A percentile compares a stretch with the other conserved stretches of the same genome.
phyloP scores from a whole-genome alignment of 352 stramenopile genomes.

The Phytopythium montanum region DNA sequence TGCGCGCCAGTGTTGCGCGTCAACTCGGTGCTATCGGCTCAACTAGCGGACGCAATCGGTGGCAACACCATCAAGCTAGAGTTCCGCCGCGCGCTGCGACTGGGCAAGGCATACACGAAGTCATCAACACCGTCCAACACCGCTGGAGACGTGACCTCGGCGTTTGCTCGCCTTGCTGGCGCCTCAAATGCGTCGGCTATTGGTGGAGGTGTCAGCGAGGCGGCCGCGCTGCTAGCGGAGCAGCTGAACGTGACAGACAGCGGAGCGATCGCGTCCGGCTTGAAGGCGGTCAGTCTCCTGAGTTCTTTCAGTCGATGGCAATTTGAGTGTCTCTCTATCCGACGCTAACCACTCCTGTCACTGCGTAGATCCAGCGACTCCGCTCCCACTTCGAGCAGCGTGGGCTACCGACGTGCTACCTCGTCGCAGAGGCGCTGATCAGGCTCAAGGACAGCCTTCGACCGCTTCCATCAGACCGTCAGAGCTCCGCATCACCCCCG shows the following conservation, averaged over 20 bases:
- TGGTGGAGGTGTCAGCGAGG: background rate
- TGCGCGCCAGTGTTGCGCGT: conserved; percentile 22
- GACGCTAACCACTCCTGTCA: conserved; percentile 5
- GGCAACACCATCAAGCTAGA: background rate
- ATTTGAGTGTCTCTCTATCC: background rate
- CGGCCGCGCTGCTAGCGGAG: background rate
- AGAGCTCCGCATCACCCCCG: background rate
- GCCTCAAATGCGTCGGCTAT: background rate
- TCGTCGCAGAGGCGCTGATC: conserved; percentile 24
- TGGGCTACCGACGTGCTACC: conserved; percentile 16
- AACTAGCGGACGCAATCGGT: conserved; percentile 12
- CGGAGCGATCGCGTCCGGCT: conserved; percentile 14
- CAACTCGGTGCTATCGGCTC: conserved; percentile 27
- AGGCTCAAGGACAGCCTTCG: conserved; percentile 32
- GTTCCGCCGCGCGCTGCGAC: conserved; percentile 1
- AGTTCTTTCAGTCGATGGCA: background rate
- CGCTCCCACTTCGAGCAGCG: conserved; percentile 13
- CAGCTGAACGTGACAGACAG: background rate
- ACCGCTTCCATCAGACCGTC: background rate
- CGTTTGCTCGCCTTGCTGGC: background rate
- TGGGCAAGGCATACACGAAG: background rate
- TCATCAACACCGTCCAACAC: background rate
- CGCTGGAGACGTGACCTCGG: background rate
- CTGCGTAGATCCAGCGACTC: conserved; percentile 28
- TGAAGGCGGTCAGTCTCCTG: conserved; percentile 33